Base-by-base conservation (phyloP, 1,284 basidiomycete species). In the Microbotryomycetes sp. region DNA sequence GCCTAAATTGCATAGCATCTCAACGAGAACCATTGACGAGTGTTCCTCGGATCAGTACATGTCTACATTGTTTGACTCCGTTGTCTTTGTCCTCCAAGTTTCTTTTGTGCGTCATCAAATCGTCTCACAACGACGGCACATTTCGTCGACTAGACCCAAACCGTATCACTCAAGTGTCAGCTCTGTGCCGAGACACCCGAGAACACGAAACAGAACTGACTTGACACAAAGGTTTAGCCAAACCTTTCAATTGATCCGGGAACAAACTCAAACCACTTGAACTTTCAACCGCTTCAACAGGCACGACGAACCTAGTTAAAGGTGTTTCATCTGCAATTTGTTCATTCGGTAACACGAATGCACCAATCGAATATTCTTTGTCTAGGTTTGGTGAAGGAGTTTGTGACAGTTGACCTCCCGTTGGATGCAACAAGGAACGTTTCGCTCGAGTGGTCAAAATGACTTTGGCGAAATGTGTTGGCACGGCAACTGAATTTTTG, bases 401-500 rank as follows among this genome's bases (percentile, higher is more conserved):
- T 36, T 9, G 19, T 12, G 36, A 42, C 36, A 42, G 19, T 42
- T 42, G 36, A 56, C 45, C n/a, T 19, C 26, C 6, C 47, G 22
- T 51, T 15, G 25, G 6, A 55, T 60, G 56, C 5, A 42, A 19
- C 19, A 42, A 19, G 36, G 48, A 49, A 2, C 26, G 26, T 4
- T 63, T 59, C 0, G 89, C 85, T 68, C 83, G 83, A 0, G 89
- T 82, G 1, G 88, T 84, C 56, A 97, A 80, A 28, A 97, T 85
- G 30, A 97, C 92, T 77, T 97, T 98, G 32, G 94, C 94, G 76
- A 98, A 98, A 75, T 99, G 96, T 4, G 96, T 98, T 0, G 96
- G 96, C 6, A 98, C 96, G 32, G 88, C 80, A 58, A 97, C 81
- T 68, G 56, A 3, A 71, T 87, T 89, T 4, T 42, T 42, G 36